Evolutionary conservation across 2,329 filamentous ascomycete species (phyloP).

Genomic region (Stagonosporopsis rhizophila): DNA sequence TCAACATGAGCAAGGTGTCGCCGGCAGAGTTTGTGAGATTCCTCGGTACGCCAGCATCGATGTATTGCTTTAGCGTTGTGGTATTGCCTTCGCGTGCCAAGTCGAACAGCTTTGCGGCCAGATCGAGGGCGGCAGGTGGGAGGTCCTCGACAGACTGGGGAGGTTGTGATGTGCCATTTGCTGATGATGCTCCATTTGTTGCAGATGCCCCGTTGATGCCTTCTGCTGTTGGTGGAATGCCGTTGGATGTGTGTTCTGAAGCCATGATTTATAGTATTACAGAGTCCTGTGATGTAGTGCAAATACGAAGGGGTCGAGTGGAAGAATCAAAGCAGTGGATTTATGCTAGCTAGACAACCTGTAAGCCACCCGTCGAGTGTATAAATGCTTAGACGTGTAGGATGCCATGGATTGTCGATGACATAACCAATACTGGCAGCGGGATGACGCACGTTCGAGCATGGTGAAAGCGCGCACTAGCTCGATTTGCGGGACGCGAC

Average conservation of each 20-base stretch:
- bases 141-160: conserved; percentile 46
- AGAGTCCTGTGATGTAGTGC: not conserved
- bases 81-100: conserved; percentile 68
- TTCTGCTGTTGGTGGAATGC: conserved; percentile 17
- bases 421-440: conserved; percentile 32
- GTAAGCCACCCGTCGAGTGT: conserved; percentile 4
- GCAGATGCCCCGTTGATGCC: not conserved
- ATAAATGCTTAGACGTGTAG: conserved; percentile 20
- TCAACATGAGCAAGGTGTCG: conserved; percentile 77
- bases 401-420: conserved; percentile 26
- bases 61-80: conserved; percentile 66
- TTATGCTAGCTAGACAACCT: not conserved
- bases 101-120: conserved; percentile 72
- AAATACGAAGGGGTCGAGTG: not conserved
- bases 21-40: conserved; percentile 78
- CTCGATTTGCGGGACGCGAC: conserved; percentile 21
- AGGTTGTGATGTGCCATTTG: conserved; percentile 6
- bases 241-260: conserved; percentile 24
- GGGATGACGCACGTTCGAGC: conserved; percentile 23
- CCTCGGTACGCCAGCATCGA: conserved; percentile 69
- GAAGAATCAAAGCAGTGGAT: not conserved
- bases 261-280: conserved; percentile 18
- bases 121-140: conserved; percentile 69
- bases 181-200: not conserved
- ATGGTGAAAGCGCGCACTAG: conserved; percentile 25